phyloP scores from a whole-genome alignment of 768 basidiomycete species.

The Candolleomyces aberdarensis region DNA sequence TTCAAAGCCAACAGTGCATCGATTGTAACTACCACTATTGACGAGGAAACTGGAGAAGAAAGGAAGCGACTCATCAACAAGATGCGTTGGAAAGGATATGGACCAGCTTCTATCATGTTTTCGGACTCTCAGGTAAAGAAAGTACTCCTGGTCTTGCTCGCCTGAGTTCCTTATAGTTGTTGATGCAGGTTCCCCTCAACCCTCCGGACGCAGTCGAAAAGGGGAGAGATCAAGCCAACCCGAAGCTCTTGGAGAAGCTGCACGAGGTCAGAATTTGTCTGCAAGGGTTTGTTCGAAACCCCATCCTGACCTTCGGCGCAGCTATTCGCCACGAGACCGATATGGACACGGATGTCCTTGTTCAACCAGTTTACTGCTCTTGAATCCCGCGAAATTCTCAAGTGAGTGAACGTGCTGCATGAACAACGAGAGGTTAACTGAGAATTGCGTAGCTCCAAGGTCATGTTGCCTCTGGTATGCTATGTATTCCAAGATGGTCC shows the following conservation, averaged over 20 bases:
- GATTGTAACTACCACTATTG: constrained; percentile 59
- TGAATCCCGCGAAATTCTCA: constrained; percentile 70
- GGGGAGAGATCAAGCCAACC: constrained; percentile 51
- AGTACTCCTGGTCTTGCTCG: neutral
- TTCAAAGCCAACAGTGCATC: constrained; percentile 80
- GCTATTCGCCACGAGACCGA: constrained; percentile 72
- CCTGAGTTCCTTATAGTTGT: neutral
- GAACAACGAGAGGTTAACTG: neutral
- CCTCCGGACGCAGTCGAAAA: constrained; percentile 63
- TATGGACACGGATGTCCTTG: constrained; percentile 88
- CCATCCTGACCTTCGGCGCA: constrained; percentile 22
- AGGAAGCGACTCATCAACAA: constrained; percentile 80
- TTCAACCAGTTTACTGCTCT: constrained; percentile 73
- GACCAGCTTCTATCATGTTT: constrained; percentile 69
- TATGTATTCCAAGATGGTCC: constrained; percentile 95
- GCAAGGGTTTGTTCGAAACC: neutral
- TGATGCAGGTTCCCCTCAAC: constrained; percentile 58
- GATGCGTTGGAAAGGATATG: constrained; percentile 83
- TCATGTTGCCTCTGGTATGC: constrained; percentile 73
- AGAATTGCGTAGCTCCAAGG: constrained; percentile 61
- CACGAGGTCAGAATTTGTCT: constrained; percentile 40
- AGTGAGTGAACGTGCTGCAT: constrained; percentile 43
- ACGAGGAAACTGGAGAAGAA: constrained; percentile 79
- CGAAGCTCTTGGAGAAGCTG: constrained; percentile 50
- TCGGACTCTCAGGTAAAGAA: constrained; percentile 48